Conservation (phyloP, 768 basidiomycete genomes). For the Rhizopogon vinicolor region DNA sequence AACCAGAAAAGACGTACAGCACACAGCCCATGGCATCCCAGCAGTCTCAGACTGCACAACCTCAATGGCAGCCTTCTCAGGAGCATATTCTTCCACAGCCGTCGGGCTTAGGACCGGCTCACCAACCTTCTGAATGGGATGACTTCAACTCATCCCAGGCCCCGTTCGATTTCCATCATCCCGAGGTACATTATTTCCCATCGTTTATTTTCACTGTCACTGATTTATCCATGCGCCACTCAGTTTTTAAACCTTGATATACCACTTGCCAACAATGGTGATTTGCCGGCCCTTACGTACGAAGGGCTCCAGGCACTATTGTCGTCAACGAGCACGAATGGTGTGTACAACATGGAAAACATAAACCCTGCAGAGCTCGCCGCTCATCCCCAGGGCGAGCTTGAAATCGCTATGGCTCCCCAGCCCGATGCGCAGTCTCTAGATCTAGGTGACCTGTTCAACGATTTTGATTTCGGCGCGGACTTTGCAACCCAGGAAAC, state of each 20-base stretch:
- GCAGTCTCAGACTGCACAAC: not conserved
- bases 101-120: not conserved
- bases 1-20: constrained; percentile 8
- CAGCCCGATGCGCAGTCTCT: not conserved
- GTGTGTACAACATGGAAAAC: constrained; percentile 31
- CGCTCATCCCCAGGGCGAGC: constrained; percentile 30
- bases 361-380: constrained; percentile 27
- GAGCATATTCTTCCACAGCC: not conserved
- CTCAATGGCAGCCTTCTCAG: constrained; percentile 4
- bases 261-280: constrained; percentile 2
- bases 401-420: constrained; percentile 28
- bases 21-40: constrained; percentile 4
- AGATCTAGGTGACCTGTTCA: constrained; percentile 15
- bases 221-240: not conserved
- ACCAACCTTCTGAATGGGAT: constrained; percentile 8
- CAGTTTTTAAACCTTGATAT: constrained; percentile 13
- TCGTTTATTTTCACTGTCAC: not conserved
- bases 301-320: constrained; percentile 27
- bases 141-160: constrained; percentile 1
- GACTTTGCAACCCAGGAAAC: constrained; percentile 6
- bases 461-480: constrained; percentile 15
- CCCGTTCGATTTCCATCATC: constrained; percentile 2
- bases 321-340: constrained; percentile 26
- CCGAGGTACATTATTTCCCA: constrained; percentile 9
- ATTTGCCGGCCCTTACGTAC: constrained; percentile 2